A percentile compares a stretch with the other conserved stretches of the same genome.
Evolutionary conservation across 2,329 filamentous ascomycete genomes (phyloP).

Genomic region (Arthroderma sp.): DNA sequence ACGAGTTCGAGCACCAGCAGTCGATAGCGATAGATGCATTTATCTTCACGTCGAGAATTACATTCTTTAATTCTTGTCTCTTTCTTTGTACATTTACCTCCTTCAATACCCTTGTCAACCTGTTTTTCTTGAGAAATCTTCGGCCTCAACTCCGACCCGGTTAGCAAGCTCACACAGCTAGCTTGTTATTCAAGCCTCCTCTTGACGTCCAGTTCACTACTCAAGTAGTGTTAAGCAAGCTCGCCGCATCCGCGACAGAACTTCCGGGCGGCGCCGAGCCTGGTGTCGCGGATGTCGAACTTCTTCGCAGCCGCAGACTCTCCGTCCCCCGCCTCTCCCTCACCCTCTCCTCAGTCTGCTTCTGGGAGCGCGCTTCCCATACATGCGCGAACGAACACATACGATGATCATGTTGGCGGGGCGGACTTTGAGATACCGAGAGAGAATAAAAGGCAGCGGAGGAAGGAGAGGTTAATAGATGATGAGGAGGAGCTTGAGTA

Average conservation of each 20-base stretch:
- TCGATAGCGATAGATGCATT: no score
- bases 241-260: background rate
- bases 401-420: conserved; percentile 4
- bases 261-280: conserved; percentile 39
- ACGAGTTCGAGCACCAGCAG: no score
- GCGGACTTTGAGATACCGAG: conserved; percentile 12
- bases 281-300: conserved; percentile 41
- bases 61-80: no score
- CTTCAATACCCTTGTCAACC: no score
- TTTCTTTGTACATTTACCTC: no score
- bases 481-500: conserved; percentile 13
- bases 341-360: conserved; percentile 19
- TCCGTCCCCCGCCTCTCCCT: conserved; percentile 21
- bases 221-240: no score
- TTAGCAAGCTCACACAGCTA: no score
- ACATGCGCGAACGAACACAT: background rate
- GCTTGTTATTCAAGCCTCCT: no score
- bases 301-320: conserved; percentile 34
- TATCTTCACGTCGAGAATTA: no score
- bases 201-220: no score
- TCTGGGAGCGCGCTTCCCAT: background rate
- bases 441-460: conserved; percentile 12
- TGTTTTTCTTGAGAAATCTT: no score
- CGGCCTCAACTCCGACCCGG: no score
- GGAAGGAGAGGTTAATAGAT: conserved; percentile 12